phyloP scores from a whole-genome alignment of 768 basidiomycete genomes.

The Psilocybe cubensis region DNA sequence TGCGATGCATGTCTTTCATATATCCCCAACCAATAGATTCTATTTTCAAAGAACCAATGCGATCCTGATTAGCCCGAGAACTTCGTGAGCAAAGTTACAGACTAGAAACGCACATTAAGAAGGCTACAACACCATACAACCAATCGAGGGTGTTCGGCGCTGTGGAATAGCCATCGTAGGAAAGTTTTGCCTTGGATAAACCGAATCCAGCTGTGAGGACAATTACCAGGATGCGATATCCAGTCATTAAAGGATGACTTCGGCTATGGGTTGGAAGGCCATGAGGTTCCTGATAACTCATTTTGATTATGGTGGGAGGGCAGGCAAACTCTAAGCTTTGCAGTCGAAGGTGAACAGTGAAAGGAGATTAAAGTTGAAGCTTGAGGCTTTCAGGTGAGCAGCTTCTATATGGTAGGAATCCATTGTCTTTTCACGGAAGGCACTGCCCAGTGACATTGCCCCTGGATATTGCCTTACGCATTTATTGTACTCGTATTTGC shows the following conservation, averaged over 20 bases:
- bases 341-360: neutral
- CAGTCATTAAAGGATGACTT: constrained; percentile 22
- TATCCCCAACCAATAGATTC: constrained; percentile 32
- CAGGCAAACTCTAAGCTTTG: neutral
- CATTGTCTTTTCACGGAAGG: too few relatives aligned
- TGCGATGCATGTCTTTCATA: constrained; percentile 28
- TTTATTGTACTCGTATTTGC: too few relatives aligned
- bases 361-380: neutral
- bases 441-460: too few relatives aligned
- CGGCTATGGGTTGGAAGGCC: neutral
- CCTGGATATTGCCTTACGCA: too few relatives aligned
- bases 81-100: neutral
- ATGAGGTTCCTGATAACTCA: neutral
- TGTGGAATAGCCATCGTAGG: constrained; percentile 29
- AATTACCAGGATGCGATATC: constrained; percentile 28
- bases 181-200: constrained; percentile 25
- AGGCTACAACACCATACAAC: constrained; percentile 30
- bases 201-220: constrained; percentile 25
- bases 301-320: neutral
- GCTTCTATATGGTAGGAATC: neutral
- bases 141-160: constrained; percentile 30
- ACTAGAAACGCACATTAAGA: constrained; percentile 24
- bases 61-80: neutral
- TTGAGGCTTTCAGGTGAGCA: too few relatives aligned
- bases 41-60: constrained; percentile 4